Evolutionary conservation across 345 rosid genomes (phyloP).

Genomic region (Aquilaria malaccensis): DNA sequence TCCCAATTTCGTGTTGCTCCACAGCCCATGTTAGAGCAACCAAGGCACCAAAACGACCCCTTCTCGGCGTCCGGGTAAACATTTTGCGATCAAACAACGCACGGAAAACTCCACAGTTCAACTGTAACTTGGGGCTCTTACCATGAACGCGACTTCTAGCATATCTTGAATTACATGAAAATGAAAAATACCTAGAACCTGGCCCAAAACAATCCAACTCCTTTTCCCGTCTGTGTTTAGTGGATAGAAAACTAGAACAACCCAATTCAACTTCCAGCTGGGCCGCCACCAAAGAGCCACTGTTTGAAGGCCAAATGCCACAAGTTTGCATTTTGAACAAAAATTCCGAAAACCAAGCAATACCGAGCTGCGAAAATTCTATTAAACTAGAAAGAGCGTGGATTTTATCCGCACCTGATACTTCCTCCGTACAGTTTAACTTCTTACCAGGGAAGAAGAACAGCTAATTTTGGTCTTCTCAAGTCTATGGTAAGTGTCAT

Average conservation of each 20-base stretch:
- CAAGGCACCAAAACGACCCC: slow-evolving; percentile 19
- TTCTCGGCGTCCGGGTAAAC: slow-evolving; percentile 28
- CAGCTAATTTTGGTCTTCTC: background rate
- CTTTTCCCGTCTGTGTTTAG: slow-evolving; percentile 22
- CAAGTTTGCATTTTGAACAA: slow-evolving; percentile 60
- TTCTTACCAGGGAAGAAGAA: background rate
- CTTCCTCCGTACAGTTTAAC: slow-evolving; percentile 1
- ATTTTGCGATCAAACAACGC: slow-evolving; percentile 18
- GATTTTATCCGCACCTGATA: slow-evolving; percentile 11
- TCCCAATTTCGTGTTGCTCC: slow-evolving; percentile 45
- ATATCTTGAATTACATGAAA: slow-evolving; percentile 27
- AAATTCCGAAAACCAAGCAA: slow-evolving; percentile 12
- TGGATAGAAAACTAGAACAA: slow-evolving; percentile 24
- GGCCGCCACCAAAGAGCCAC: slow-evolving; percentile 40
- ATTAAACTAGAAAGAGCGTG: slow-evolving; percentile 12
- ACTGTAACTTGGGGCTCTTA: slow-evolving; percentile 19
- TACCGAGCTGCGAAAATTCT: slow-evolving; percentile 21
- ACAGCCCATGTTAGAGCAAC: slow-evolving; percentile 47
- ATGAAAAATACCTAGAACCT: slow-evolving; percentile 21
- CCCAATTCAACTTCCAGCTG: slow-evolving; percentile 39
- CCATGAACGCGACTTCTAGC: slow-evolving; percentile 12
- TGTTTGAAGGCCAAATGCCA: slow-evolving; percentile 35
- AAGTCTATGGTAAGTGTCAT: background rate
- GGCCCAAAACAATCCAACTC: slow-evolving; percentile 19
- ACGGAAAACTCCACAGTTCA: slow-evolving; percentile 22